phyloP scores from a whole-genome alignment of 2,329 filamentous ascomycete species.

The Colletotrichum euphorbiae region DNA sequence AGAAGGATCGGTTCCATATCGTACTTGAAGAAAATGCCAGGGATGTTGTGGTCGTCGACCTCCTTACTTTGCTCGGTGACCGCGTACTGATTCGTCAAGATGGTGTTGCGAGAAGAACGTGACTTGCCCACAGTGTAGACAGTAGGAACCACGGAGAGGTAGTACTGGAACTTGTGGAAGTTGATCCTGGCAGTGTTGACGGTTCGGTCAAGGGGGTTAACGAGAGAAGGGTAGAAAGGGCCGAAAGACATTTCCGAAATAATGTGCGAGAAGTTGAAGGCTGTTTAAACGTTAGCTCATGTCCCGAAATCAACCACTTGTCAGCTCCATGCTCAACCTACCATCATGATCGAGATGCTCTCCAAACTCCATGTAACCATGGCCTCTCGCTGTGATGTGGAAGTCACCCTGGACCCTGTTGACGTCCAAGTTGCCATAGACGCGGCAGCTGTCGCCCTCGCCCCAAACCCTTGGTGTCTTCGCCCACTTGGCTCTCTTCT shows the following conservation, averaged over 20 bases:
- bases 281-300: slow-evolving; percentile 55
- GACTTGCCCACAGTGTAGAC: slow-evolving; percentile 78
- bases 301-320: background rate
- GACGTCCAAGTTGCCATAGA: slow-evolving; percentile 89
- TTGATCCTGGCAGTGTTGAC: slow-evolving; percentile 78
- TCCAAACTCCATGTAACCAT: slow-evolving; percentile 89
- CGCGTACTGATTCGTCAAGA: slow-evolving; percentile 97
- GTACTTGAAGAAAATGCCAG: slow-evolving; percentile 98
- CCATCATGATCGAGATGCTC: slow-evolving; percentile 83
- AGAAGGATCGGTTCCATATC: slow-evolving; percentile 97
- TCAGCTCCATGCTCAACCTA: slow-evolving; percentile 57
- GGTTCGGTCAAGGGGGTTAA: slow-evolving; percentile 94
- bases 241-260: slow-evolving; percentile 97
- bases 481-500: slow-evolving; percentile 73
- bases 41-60: slow-evolving; percentile 77
- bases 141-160: slow-evolving; percentile 93
- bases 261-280: slow-evolving; percentile 98
- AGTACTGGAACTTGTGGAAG: slow-evolving; percentile 99
- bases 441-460: slow-evolving; percentile 79
- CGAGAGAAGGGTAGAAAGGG: slow-evolving; percentile 92
- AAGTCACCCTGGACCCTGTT: slow-evolving; percentile 99
- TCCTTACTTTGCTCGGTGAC: slow-evolving; percentile 87
- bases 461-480: slow-evolving; percentile 79
- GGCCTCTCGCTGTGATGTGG: slow-evolving; percentile 93
- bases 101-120: slow-evolving; percentile 61